phyloP scores from a whole-genome alignment of 768 basidiomycete genomes.

The Leccinum rimulosum region DNA sequence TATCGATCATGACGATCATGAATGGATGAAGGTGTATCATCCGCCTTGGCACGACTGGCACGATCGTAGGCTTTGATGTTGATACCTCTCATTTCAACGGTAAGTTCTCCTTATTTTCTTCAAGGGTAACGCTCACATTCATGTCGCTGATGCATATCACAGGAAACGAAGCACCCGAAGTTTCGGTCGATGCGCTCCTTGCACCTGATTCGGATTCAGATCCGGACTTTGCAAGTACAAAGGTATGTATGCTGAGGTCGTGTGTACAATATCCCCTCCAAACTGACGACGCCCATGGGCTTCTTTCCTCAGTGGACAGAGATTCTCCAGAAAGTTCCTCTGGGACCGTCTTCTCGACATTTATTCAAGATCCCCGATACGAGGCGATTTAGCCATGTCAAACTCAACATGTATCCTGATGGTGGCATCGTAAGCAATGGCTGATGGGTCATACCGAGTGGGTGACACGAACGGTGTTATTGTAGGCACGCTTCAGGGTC shows the following conservation, averaged over 20 bases:
- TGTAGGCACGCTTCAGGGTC: conserved; percentile 85
- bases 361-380: conserved; percentile 72
- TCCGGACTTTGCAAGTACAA: conserved; percentile 42
- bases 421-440: conserved; percentile 76
- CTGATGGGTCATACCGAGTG: neutral
- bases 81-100: conserved; percentile 97
- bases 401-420: conserved; percentile 94
- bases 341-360: conserved; percentile 87
- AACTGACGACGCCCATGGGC: neutral
- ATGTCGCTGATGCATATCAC: neutral
- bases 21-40: conserved; percentile 90
- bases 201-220: conserved; percentile 43
- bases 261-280: neutral
- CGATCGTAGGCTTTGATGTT: conserved; percentile 81
- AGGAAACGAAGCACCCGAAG: conserved; percentile 88
- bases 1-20: neutral
- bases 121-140: neutral
- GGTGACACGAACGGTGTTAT: conserved; percentile 2
- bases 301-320: conserved; percentile 62
- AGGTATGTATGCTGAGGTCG: conserved; percentile 41
- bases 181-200: conserved; percentile 65
- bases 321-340: conserved; percentile 68
- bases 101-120: conserved; percentile 23
- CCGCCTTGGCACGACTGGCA: conserved; percentile 75
- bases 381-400: conserved; percentile 67